Evolutionary conservation across 2,329 filamentous ascomycete species (phyloP).

Genomic region (Colletotrichum coccodes): DNA sequence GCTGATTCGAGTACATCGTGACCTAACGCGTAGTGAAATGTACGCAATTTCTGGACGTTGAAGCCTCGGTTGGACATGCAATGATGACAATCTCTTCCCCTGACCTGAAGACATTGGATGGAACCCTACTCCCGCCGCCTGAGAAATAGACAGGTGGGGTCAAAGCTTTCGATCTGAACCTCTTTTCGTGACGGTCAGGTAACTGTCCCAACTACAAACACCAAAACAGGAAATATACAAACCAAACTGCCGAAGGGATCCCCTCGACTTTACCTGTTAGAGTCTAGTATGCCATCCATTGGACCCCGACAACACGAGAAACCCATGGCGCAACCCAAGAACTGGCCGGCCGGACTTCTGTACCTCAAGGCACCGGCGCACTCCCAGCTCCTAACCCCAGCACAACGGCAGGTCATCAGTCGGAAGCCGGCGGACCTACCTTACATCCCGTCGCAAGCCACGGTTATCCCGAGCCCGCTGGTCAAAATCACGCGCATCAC

Average conservation of each 20-base stretch:
- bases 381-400: conserved; percentile 54
- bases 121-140: neutral
- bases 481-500: conserved; percentile 66
- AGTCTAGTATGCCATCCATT: neutral
- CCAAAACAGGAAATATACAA: neutral
- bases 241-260: neutral
- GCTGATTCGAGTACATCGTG: neutral
- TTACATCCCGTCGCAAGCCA: conserved; percentile 46
- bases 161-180: neutral
- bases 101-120: neutral
- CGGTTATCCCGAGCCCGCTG: conserved; percentile 56
- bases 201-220: neutral
- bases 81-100: too few species aligned
- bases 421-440: conserved; percentile 36
- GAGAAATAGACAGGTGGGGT: neutral
- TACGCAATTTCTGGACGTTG: neutral
- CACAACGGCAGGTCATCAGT: conserved; percentile 52
- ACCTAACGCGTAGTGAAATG: too few species aligned
- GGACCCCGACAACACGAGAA: too few species aligned
- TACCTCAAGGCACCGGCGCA: conserved; percentile 64
- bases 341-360: conserved; percentile 65
- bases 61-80: neutral
- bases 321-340: conserved; percentile 52
- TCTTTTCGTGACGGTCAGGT: neutral
- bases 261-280: neutral